Evolutionary conservation across 2,329 filamentous ascomycete species (phyloP).

Genomic region (Hansfordia pulvinata): DNA sequence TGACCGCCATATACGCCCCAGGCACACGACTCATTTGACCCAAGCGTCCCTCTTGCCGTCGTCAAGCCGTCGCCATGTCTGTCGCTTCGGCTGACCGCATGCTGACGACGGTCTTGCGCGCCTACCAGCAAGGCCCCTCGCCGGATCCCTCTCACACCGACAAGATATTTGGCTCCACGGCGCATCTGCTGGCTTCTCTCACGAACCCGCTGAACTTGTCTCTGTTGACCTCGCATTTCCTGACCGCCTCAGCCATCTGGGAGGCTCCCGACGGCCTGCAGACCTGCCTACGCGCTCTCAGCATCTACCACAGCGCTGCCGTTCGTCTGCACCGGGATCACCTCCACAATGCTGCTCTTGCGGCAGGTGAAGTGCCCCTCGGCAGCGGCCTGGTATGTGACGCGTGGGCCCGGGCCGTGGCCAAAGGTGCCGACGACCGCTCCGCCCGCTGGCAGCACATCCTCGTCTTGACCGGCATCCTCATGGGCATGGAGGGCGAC

Average conservation of each 20-base stretch:
- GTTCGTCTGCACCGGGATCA: conserved; percentile 36
- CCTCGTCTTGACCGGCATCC: conserved; percentile 63
- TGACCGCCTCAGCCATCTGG: conserved; percentile 63
- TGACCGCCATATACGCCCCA: too few species aligned
- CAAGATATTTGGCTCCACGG: conserved; percentile 51
- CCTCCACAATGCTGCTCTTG: conserved; percentile 20
- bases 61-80: conserved; percentile 1
- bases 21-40: too few species aligned
- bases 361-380: conserved; percentile 13
- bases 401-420: conserved; percentile 41
- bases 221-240: conserved; percentile 57
- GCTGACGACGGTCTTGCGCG: conserved; percentile 50
- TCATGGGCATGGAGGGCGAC: conserved; percentile 61
- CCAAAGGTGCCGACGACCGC: conserved; percentile 41
- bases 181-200: conserved; percentile 53
- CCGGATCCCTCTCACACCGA: conserved; percentile 33
- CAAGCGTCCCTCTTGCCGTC: too few species aligned
- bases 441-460: conserved; percentile 70
- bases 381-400: conserved; percentile 32
- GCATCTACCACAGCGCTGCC: conserved; percentile 58
- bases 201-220: conserved; percentile 65
- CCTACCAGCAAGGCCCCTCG: conserved; percentile 40
- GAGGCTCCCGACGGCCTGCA: conserved; percentile 43
- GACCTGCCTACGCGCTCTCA: conserved; percentile 51
- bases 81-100: conserved; percentile 54